Conservation (phyloP, 2,329 filamentous ascomycete species). For the Podosphaera xanthii region DNA sequence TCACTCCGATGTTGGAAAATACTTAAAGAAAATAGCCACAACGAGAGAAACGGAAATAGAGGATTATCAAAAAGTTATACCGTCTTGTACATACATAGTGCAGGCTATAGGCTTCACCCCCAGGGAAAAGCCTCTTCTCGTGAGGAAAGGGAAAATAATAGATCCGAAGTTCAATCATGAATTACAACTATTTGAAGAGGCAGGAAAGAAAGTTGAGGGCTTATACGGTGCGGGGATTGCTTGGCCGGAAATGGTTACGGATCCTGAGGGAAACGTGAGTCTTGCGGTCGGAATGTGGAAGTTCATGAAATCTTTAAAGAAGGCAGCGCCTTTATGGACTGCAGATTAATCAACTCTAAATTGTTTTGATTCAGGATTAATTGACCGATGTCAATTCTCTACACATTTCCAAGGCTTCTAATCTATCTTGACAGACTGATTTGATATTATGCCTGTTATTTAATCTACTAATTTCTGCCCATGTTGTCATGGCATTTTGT, state of each 20-base stretch:
- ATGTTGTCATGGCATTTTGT: no score
- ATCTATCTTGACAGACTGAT: no score
- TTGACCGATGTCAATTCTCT: no score
- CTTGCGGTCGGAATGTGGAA: constrained; percentile 40
- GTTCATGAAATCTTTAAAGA: constrained; percentile 39
- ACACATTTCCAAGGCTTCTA: no score
- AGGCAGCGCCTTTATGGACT: constrained; percentile 28
- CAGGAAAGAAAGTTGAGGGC: constrained; percentile 22
- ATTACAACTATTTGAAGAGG: constrained; percentile 23
- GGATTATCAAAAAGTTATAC: constrained; percentile 24
- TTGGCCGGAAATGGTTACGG: constrained; percentile 35
- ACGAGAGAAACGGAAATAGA: constrained; percentile 19
- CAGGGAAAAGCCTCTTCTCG: constrained; percentile 25
- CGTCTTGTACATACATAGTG: constrained; percentile 27
- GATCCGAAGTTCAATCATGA: constrained; percentile 16
- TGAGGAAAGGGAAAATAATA: constrained; percentile 11
- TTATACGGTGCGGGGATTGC: constrained; percentile 40
- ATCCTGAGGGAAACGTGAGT: constrained; percentile 38
- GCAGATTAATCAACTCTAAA: background rate
- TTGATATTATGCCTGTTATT: no score
- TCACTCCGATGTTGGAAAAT: constrained; percentile 11
- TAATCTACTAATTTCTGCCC: no score
- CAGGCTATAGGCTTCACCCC: constrained; percentile 35
- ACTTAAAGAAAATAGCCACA: constrained; percentile 12
- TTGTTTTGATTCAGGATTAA: no score